These are phyloP conservation scores for Eutypa lata DNA, from an alignment of 2,329 filamentous ascomycete species.

Conservation along the genomic window DNA sequence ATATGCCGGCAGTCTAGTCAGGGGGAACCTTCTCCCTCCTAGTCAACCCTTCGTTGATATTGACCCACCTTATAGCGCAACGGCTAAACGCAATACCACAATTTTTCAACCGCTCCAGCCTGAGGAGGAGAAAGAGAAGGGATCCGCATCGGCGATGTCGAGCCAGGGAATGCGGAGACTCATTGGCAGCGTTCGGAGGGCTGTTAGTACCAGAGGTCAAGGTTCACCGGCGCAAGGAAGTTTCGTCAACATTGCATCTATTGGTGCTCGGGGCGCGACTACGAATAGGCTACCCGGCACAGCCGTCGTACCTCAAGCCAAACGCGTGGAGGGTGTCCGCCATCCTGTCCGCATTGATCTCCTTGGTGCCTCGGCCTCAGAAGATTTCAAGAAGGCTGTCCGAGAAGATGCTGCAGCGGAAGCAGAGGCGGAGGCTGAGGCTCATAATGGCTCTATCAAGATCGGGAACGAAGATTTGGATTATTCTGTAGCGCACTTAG, in stretches of 20 bases:
- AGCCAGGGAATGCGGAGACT: constrained; percentile 80
- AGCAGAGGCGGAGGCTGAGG: constrained; percentile 17
- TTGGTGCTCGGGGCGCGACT: constrained; percentile 50
- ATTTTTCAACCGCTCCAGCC: constrained; percentile 41
- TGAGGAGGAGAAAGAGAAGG: constrained; percentile 40
- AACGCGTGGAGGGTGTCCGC: constrained; percentile 40
- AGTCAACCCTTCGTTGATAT: constrained; percentile 76
- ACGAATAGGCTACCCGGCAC: constrained; percentile 59
- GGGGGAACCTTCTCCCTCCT: constrained; percentile 81
- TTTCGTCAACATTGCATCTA: constrained; percentile 46
- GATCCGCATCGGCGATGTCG: constrained; percentile 55
- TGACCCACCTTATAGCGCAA: constrained; percentile 47
- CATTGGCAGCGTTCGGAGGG: constrained; percentile 80
- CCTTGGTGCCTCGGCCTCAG: constrained; percentile 72
- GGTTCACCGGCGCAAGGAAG: constrained; percentile 42
- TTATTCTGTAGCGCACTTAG: constrained; percentile 43
- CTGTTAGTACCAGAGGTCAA: constrained; percentile 62
- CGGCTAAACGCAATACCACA: constrained; percentile 52
- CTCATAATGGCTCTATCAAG: constrained; percentile 18
- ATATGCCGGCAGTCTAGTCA: constrained; percentile 79
- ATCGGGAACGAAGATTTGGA: constrained; percentile 31
- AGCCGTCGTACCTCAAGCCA: constrained; percentile 56
- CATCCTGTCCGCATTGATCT: constrained; percentile 72
- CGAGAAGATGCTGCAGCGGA: constrained; percentile 58
- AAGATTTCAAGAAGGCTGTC: constrained; percentile 76